A percentile compares a stretch with the other conserved stretches of the same genome.
Evolutionary conservation across 2,329 filamentous ascomycete genomes (phyloP).

Genomic region (Lecanicillium sp.): DNA sequence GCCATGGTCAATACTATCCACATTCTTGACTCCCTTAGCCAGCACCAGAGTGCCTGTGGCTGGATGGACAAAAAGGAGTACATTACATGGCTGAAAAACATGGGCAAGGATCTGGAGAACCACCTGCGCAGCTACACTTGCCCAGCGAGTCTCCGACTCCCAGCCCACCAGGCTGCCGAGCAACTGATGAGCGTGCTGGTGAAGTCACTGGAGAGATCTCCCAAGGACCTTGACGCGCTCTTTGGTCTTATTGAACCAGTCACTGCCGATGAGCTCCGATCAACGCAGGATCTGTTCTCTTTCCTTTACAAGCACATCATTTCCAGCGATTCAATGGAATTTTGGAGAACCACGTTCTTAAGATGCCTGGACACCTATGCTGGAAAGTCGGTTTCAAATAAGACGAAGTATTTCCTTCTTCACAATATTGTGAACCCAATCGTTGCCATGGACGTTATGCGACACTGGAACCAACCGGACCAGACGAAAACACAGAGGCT

Average conservation of each 20-base stretch:
- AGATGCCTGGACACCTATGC: slow-evolving; percentile 85
- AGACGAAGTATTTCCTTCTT: slow-evolving; percentile 86
- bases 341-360: slow-evolving; percentile 74
- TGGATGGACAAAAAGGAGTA: slow-evolving; percentile 66
- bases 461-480: slow-evolving; percentile 59
- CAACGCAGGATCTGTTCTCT: slow-evolving; percentile 64
- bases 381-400: slow-evolving; percentile 69
- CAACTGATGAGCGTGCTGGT: slow-evolving; percentile 82
- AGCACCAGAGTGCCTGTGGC: slow-evolving; percentile 52
- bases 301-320: slow-evolving; percentile 86
- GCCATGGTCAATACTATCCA: slow-evolving; percentile 84
- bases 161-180: slow-evolving; percentile 82
- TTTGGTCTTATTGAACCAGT: slow-evolving; percentile 79
- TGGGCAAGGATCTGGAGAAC: slow-evolving; percentile 71
- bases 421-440: slow-evolving; percentile 93
- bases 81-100: slow-evolving; percentile 51
- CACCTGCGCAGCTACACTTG: slow-evolving; percentile 65
- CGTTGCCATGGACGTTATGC: slow-evolving; percentile 91
- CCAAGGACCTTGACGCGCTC: slow-evolving; percentile 72
- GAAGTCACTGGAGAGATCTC: slow-evolving; percentile 66
- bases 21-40: slow-evolving; percentile 70
- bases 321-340: slow-evolving; percentile 74
- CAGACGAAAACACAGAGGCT: slow-evolving; percentile 56
- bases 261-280: slow-evolving; percentile 74
- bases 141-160: slow-evolving; percentile 65